Percentiles rank a stretch among this genome's conserved stretches.
Conservation (phyloP, 1,139 yeast species). For the Nakaseomyces glabratus region DNA sequence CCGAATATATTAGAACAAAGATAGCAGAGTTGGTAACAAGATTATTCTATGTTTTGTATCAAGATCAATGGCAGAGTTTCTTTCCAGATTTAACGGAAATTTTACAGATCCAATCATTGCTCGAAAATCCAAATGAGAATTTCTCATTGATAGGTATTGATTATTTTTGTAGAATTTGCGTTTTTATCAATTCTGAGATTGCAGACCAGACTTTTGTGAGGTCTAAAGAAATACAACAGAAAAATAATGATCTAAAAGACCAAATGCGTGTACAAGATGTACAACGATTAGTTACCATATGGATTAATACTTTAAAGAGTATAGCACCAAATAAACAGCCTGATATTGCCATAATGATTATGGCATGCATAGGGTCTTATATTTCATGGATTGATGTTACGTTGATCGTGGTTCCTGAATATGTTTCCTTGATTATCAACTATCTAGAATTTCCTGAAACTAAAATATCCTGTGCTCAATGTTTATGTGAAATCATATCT, state of each 20-base stretch:
- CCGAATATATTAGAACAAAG: slow-evolving; percentile 65
- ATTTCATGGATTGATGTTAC: slow-evolving; percentile 93
- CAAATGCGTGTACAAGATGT: slow-evolving; percentile 70
- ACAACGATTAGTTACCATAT: slow-evolving; percentile 52
- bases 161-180: slow-evolving; percentile 63
- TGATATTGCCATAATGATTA: slow-evolving; percentile 23
- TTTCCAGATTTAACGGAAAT: slow-evolving; percentile 53
- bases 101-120: slow-evolving; percentile 14
- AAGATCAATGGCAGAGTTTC: slow-evolving; percentile 51
- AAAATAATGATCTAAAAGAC: slow-evolving; percentile 71
- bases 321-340: slow-evolving; percentile 14
- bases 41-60: slow-evolving; percentile 59
- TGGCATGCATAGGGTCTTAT: slow-evolving; percentile 60
- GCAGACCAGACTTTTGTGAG: slow-evolving; percentile 83
- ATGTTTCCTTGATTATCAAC: slow-evolving; percentile 53
- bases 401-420: slow-evolving; percentile 60
- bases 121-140: slow-evolving; percentile 11
- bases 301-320: slow-evolving; percentile 52
- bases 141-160: slow-evolving; percentile 47
- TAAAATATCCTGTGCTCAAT: slow-evolving; percentile 56
- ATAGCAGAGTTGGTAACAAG: slow-evolving; percentile 65
- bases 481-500: slow-evolving; percentile 71
- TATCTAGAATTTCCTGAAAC: slow-evolving; percentile 45
- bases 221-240: slow-evolving; percentile 49
- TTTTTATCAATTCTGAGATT: slow-evolving; percentile 78